Percentiles rank a stretch among this genome's conserved stretches.
Conservation (phyloP, 495 filamentous ascomycete genomes). For the Aspergillus diversus region DNA sequence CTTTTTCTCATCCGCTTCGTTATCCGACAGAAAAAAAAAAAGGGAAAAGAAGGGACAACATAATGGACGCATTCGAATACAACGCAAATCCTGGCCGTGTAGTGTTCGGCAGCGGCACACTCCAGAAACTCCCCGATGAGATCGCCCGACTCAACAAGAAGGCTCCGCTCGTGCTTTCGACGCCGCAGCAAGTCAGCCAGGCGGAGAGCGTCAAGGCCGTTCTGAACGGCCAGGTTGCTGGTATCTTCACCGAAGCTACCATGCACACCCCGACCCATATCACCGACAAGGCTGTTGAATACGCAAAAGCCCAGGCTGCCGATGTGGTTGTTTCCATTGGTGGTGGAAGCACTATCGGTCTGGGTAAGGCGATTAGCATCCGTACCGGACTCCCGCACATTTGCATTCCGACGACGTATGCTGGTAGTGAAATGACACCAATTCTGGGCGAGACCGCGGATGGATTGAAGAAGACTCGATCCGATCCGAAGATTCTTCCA, state of each 20-base stretch:
- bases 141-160: conserved; percentile 57
- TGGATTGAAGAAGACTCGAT: conserved; percentile 66
- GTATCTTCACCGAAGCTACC: conserved; percentile 64
- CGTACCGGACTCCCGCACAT: conserved; percentile 66
- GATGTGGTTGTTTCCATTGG: conserved; percentile 65
- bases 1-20: no score
- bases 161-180: conserved; percentile 61
- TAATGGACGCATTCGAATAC: conserved; percentile 67
- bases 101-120: conserved; percentile 64
- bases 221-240: conserved; percentile 54
- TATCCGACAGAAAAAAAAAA: no score
- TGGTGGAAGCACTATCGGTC: conserved; percentile 66
- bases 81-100: conserved; percentile 61
- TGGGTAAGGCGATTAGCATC: conserved; percentile 69
- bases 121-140: conserved; percentile 63
- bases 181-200: conserved; percentile 57
- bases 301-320: conserved; percentile 49
- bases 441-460: conserved; percentile 69
- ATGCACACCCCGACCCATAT: conserved; percentile 71
- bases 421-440: conserved; percentile 71
- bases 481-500: conserved; percentile 66
- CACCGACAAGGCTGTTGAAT: conserved; percentile 62
- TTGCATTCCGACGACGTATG: conserved; percentile 71
- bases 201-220: conserved; percentile 53
- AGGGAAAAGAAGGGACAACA: conserved; percentile 8